Conservation (phyloP, 257 asterid species). For the Gentiana straminea region DNA sequence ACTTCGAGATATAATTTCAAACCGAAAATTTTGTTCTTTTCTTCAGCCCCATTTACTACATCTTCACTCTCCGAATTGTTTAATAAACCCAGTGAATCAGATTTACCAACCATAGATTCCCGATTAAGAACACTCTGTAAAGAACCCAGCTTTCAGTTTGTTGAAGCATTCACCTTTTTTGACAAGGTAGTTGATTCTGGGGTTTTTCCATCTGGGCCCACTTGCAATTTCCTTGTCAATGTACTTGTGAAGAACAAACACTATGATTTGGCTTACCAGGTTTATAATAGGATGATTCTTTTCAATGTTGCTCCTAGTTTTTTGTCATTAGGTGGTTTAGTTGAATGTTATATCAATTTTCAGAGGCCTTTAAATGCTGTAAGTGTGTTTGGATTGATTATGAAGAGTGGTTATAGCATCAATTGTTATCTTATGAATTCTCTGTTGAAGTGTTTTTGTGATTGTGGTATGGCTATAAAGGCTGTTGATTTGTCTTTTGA, state of each 20-base stretch:
- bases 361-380: slow-evolving; percentile 29
- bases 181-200: slow-evolving; percentile 35
- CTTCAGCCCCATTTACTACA: no score
- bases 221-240: slow-evolving; percentile 34
- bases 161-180: slow-evolving; percentile 21
- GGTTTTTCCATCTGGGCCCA: slow-evolving; percentile 28
- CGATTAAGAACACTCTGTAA: slow-evolving; percentile 30
- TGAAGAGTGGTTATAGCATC: slow-evolving; percentile 40
- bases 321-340: slow-evolving; percentile 38
- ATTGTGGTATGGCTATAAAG: slow-evolving; percentile 28
- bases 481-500: slow-evolving; percentile 37
- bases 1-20: no score
- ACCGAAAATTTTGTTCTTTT: no score
- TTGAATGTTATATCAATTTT: slow-evolving; percentile 42
- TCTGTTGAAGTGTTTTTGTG: slow-evolving; percentile 47
- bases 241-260: slow-evolving; percentile 47
- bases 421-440: slow-evolving; percentile 36
- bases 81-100: not conserved
- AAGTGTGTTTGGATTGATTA: slow-evolving; percentile 38
- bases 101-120: slow-evolving; percentile 18
- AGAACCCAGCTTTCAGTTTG: slow-evolving; percentile 25
- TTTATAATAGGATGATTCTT: slow-evolving; percentile 30
- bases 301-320: slow-evolving; percentile 26
- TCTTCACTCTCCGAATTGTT: not conserved
- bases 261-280: slow-evolving; percentile 27